Percentiles rank a stretch among this genome's conserved stretches.
Evolutionary conservation across 2,329 filamentous ascomycete genomes (phyloP).

Genomic region (Fusarium coicis): DNA sequence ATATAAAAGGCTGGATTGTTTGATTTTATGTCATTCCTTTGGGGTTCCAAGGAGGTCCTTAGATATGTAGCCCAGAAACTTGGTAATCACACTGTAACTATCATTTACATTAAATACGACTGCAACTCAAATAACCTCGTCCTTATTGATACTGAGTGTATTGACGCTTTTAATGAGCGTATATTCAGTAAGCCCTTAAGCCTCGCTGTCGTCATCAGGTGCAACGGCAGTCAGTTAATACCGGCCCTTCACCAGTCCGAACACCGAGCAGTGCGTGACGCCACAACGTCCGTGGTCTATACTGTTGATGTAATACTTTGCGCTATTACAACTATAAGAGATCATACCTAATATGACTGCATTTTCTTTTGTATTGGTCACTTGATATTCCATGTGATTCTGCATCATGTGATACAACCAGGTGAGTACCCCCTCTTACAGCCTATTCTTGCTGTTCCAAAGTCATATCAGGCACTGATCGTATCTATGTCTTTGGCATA

Average conservation of each 20-base stretch:
- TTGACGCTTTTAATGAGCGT: background rate
- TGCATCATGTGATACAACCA: background rate
- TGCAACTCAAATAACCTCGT: rapidly evolving
- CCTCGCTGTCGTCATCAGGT: background rate
- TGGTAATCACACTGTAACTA: background rate
- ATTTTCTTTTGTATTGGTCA: rapidly evolving
- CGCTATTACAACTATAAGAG: rapidly evolving
- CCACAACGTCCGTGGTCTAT: background rate
- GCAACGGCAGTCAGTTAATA: background rate
- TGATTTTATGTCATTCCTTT: background rate
- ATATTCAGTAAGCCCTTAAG: background rate
- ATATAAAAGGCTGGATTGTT: background rate
- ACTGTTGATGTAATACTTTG: rapidly evolving
- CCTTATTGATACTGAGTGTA: rapidly evolving
- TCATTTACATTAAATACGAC: too few species aligned
- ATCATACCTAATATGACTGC: rapidly evolving
- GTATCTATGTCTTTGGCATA: too few species aligned
- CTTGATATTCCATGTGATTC: background rate
- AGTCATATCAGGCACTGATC: too few species aligned
- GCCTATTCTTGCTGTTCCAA: too few species aligned
- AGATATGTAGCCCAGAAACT: background rate
- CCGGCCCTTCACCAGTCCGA: background rate
- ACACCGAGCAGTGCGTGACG: background rate
- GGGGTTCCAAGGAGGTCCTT: rapidly evolving
- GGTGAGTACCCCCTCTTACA: too few species aligned